Evolutionary conservation across 805 yeast species (phyloP).

Genomic region (Kazachstania africana): DNA sequence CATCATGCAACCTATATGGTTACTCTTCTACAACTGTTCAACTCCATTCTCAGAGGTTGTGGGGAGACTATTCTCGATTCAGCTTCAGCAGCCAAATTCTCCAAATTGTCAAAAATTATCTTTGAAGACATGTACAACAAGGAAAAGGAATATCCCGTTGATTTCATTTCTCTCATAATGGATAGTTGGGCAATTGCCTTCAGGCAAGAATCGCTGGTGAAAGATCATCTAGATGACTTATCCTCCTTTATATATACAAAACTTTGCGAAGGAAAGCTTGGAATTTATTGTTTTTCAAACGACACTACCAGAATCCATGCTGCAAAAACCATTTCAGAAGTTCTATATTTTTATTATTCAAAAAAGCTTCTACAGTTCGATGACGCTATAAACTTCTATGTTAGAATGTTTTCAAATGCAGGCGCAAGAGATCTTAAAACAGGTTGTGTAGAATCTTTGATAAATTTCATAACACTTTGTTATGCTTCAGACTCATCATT

Average conservation of each 20-base stretch:
- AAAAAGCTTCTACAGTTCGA: constrained; percentile 11
- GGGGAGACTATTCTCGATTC: constrained; percentile 4
- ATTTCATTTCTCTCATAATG: constrained; percentile 17
- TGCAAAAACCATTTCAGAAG: constrained; percentile 28
- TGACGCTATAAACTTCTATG: constrained; percentile 14
- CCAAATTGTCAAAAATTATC: constrained; percentile 16
- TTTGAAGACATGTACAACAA: constrained; percentile 13
- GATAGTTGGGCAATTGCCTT: constrained; percentile 15
- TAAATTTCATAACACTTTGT: constrained; percentile 25
- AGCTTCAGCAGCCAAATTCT: constrained; percentile 11
- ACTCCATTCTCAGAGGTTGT: constrained; percentile 11
- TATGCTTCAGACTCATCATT: constrained; percentile 18
- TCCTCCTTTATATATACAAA: constrained; percentile 9
- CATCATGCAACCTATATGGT: constrained; percentile 23
- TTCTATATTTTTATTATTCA: constrained; percentile 19
- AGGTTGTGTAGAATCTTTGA: constrained; percentile 28
- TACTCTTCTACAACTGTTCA: constrained; percentile 13
- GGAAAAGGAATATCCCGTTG: constrained; percentile 17
- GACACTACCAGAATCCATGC: constrained; percentile 18
- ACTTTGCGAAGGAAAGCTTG: constrained; percentile 17
- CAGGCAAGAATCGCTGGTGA: constrained; percentile 13
- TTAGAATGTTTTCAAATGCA: constrained; percentile 10
- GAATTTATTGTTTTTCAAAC: constrained; percentile 21
- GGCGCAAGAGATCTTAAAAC: constrained; percentile 18
- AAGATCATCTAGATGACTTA: constrained; percentile 12